Percentiles rank a stretch among this genome's conserved stretches.
Evolutionary conservation across 73 alveolate species (phyloP).

Genomic region (Symbiodinium pilosum): DNA sequence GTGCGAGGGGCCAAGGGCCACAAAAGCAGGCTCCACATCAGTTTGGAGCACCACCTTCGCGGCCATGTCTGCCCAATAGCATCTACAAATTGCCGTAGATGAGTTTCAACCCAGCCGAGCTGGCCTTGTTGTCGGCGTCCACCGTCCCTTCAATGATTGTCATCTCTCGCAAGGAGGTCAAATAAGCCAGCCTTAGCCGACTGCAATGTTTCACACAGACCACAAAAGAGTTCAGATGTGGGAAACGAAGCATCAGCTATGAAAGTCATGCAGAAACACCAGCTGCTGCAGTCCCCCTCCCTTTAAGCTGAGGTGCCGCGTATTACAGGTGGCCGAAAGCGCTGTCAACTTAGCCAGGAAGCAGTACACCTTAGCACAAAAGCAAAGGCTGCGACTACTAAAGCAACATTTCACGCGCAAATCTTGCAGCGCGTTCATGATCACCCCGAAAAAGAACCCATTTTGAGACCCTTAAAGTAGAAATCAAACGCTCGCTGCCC

Average conservation of each 20-base stretch:
- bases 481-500: no score
- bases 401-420: neutral
- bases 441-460: neutral
- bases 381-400: neutral
- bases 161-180: conserved; percentile 89
- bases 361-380: conserved; percentile 95
- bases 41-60: conserved; percentile 59
- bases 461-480: no score
- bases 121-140: conserved; percentile 52
- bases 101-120: neutral
- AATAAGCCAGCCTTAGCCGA: conserved; percentile 27
- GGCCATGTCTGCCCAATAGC: neutral
- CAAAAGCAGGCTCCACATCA: conserved; percentile 95
- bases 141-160: conserved; percentile 85
- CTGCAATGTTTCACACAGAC: neutral
- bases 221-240: no score
- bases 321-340: conserved; percentile 92
- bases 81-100: neutral
- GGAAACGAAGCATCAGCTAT: neutral
- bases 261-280: neutral
- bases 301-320: conserved; percentile 6
- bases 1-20: conserved; percentile 97
- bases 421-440: no score
- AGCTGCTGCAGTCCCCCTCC: neutral
- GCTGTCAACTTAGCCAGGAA: conserved; percentile 97